Evolutionary conservation across 176 grass and related monocot genomes (phyloP), one percentile per base, ranked within the genome.

Genomic region (Oropetium thomaeum): DNA sequence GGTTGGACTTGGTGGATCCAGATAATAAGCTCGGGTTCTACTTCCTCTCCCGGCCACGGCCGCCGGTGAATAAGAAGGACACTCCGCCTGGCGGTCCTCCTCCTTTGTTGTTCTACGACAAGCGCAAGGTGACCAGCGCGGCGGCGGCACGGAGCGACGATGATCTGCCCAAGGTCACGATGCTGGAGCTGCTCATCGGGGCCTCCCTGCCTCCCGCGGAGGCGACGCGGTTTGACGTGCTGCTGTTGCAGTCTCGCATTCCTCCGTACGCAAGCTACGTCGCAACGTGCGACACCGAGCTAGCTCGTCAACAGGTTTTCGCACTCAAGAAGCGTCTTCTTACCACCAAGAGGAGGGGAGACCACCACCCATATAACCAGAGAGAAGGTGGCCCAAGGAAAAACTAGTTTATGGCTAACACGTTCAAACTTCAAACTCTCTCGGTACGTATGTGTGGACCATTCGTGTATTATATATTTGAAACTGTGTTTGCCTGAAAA

Each of bases 221-320:
- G 23, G 47, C 55, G 25, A 55, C 13, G 63, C 44, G 15, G 61
- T 67, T 60, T 3, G 55, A 61, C 5, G 55, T 61, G 55, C 71
- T 74, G 4, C 26, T 44, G 16, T 74, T 55, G 55, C 25, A 17
- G 27, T 75, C 72, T 7, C 72, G 9, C 9, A 23, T 75, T 13
- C 72, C 72, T 20, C 72, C 57, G 26, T 75, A 31, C 17, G 28
- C 9, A 0, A 75, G 72, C 57, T 75, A 48, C 16, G 44, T 48
- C 44, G 0, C 15, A 16, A 19, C 44, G 4, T 48, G 44, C 44
- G 15, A 48, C 4, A 17, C 6, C 1, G 55, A 45, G 5, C 31
- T 25, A 61, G 4, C 37, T 44, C 25, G 2, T 44, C 25, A 1
- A 16, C 26, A 60, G 72, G 4, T 29, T 20, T 8, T 3, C 15